Evolutionary conservation across 805 yeast species (phyloP).

Genomic region (Candida glaebosa): DNA sequence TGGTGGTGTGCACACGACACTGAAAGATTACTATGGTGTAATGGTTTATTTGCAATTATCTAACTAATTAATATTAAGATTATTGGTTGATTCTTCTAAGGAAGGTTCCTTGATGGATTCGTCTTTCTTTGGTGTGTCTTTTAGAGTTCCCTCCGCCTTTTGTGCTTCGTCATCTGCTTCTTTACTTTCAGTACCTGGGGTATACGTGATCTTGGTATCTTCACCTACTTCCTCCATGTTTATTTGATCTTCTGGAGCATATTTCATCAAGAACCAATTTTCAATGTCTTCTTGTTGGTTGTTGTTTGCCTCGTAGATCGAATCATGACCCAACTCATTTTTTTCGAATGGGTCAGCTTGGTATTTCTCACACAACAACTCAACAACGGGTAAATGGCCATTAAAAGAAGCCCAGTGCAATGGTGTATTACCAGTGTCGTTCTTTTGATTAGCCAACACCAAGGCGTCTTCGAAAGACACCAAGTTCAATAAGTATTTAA

Average conservation of each 20-base stretch:
- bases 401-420: conserved; percentile 94
- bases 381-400: conserved; percentile 73
- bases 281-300: conserved; percentile 74
- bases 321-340: conserved; percentile 75
- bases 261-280: conserved; percentile 69
- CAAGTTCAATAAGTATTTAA: conserved; percentile 54
- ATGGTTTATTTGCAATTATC: no score
- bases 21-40: no score
- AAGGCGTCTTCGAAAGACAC: conserved; percentile 43
- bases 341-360: conserved; percentile 78
- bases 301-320: conserved; percentile 84
- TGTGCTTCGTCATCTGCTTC: conserved; percentile 32
- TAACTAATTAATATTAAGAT: no score
- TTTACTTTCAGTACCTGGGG: conserved; percentile 41
- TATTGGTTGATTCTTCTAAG: no score
- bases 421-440: conserved; percentile 88
- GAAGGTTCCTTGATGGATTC: no score
- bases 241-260: conserved; percentile 58
- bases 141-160: conserved; percentile 16
- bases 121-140: no score
- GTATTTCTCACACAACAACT: conserved; percentile 66
- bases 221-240: conserved; percentile 40
- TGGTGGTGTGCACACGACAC: background rate
- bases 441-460: conserved; percentile 34
- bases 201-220: conserved; percentile 41